Percentiles rank a stretch among this genome's conserved stretches.
These are phyloP conservation scores for Cystobasidium slooffiae DNA, from an alignment of 1,284 basidiomycete species.

Conservation along the genomic window DNA sequence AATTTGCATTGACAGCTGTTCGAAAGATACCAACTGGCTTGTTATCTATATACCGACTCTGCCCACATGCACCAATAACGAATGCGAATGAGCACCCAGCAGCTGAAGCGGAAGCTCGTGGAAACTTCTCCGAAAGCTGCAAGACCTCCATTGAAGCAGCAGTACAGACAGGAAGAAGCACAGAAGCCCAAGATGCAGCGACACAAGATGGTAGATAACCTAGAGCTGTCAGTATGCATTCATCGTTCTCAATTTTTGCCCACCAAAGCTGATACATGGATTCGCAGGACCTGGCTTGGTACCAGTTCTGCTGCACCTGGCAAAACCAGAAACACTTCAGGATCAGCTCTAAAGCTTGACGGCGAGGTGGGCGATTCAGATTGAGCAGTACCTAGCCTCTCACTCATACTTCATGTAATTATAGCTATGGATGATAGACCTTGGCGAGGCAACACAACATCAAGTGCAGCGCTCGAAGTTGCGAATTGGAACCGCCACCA, in stretches of 20 bases:
- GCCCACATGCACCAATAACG: slow-evolving; percentile 14
- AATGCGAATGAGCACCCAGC: slow-evolving; percentile 25
- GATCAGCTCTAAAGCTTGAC: slow-evolving; percentile 48
- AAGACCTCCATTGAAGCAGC: slow-evolving; percentile 5
- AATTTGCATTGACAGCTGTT: not conserved
- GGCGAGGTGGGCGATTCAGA: slow-evolving; percentile 34
- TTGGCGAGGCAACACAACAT: slow-evolving; percentile 83
- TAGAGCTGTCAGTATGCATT: slow-evolving; percentile 23
- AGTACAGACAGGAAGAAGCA: not conserved
- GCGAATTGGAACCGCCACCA: slow-evolving; percentile 66
- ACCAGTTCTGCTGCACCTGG: slow-evolving; percentile 50
- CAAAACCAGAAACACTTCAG: slow-evolving; percentile 48
- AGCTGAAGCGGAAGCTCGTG: slow-evolving; percentile 27
- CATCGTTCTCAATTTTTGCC: not conserved
- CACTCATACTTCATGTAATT: not conserved
- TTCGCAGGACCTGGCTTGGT: slow-evolving; percentile 49
- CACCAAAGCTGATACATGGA: no score
- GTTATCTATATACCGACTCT: not conserved
- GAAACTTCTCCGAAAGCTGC: slow-evolving; percentile 2
- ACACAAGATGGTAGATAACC: slow-evolving; percentile 28
- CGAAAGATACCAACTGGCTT: no score
- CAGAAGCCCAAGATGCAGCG: slow-evolving; percentile 6
- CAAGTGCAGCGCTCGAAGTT: slow-evolving; percentile 71
- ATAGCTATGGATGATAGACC: slow-evolving; percentile 70
- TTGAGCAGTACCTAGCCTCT: not conserved